A percentile compares a stretch with the other conserved stretches of the same genome.
These are phyloP conservation scores for Schizopora paradoxa DNA, from an alignment of 1,284 basidiomycete genomes.

Conservation along the genomic window DNA sequence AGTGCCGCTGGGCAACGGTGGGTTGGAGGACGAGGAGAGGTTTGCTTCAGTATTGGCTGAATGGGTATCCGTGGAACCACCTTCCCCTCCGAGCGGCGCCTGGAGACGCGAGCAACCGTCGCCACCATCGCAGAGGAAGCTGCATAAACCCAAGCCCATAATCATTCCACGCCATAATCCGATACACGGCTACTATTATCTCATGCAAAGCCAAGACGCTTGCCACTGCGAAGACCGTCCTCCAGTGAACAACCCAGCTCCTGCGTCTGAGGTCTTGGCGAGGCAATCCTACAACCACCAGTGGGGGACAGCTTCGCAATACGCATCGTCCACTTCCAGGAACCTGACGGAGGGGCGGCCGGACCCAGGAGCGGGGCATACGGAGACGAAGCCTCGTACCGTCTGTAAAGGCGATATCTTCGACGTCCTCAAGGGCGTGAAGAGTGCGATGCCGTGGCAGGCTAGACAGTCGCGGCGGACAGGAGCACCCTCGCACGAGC, in stretches of 20 bases:
- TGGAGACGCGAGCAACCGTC: background rate
- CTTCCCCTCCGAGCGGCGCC: slow-evolving; percentile 4
- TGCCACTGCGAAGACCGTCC: slow-evolving; percentile 2
- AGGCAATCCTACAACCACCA: slow-evolving; percentile 16
- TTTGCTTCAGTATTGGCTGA: slow-evolving; percentile 1
- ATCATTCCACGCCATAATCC: slow-evolving; percentile 1
- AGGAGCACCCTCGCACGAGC: too few species aligned
- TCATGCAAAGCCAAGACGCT: slow-evolving; percentile 8
- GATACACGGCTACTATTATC: background rate
- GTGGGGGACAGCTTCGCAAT: slow-evolving; percentile 3
- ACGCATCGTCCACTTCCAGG: background rate
- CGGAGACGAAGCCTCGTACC: background rate
- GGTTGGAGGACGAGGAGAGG: slow-evolving; percentile 1
- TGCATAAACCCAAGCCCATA: slow-evolving; percentile 1
- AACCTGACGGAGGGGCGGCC: too few species aligned
- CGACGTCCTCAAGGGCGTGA: background rate
- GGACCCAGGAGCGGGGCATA: too few species aligned
- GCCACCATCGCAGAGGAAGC: background rate
- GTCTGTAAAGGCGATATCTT: background rate
- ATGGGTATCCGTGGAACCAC: slow-evolving; percentile 10
- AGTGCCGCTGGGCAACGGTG: background rate
- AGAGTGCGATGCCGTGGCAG: background rate
- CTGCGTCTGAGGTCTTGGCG: slow-evolving; percentile 13
- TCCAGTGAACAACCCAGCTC: slow-evolving; percentile 3
- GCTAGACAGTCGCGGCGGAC: too few species aligned